A percentile compares a stretch with the other conserved stretches of the same genome.
These are phyloP conservation scores for Fusarium nelsonii DNA, from an alignment of 2,329 filamentous ascomycete species.

Conservation along the genomic window DNA sequence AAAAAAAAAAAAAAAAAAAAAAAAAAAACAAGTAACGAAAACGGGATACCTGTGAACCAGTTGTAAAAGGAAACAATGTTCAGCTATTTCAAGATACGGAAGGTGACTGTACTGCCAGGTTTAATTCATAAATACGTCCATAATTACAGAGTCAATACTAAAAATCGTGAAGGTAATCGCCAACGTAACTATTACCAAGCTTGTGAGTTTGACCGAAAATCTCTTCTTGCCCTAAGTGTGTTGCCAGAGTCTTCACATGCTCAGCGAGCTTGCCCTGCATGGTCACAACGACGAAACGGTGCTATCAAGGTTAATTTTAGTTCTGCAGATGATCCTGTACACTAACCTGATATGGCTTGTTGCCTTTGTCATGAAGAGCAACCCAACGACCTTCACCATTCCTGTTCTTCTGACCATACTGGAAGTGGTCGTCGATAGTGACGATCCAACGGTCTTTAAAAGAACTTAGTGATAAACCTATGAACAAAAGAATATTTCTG, in stretches of 20 bases:
- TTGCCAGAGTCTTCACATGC: conserved; percentile 23
- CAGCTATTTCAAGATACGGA: no score
- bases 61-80: no score
- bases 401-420: conserved; percentile 38
- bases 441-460: conserved; percentile 18
- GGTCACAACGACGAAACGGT: conserved; percentile 31
- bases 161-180: conserved; percentile 34
- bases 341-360: conserved; percentile 39
- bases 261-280: conserved; percentile 18
- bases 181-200: conserved; percentile 29
- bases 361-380: conserved; percentile 34
- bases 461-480: neutral
- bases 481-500: no score
- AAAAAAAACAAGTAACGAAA: no score
- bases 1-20: no score
- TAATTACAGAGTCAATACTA: neutral
- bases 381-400: conserved; percentile 33
- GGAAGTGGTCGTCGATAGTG: conserved; percentile 26
- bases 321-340: rapidly evolving
- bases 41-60: no score
- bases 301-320: neutral
- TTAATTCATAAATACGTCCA: no score
- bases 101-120: no score
- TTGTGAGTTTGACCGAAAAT: conserved; percentile 13
- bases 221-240: conserved; percentile 21